Conservation (phyloP, 805 yeast genomes). For the Myxozyma melibiosi region DNA sequence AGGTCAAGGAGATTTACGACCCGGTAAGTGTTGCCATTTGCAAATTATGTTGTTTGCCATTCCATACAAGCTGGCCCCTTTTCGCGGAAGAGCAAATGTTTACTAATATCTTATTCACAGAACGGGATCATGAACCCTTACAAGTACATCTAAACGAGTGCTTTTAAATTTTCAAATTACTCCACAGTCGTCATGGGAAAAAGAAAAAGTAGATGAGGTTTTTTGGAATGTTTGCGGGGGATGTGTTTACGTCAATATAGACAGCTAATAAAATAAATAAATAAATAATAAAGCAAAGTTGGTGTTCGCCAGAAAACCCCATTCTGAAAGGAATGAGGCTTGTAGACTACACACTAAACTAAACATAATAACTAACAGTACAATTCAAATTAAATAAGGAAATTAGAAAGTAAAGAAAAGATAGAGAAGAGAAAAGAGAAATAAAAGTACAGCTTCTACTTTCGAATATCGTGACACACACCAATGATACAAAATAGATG, state of each 20-base stretch:
- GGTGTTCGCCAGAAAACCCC: too few relatives aligned
- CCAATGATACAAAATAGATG: too few relatives aligned
- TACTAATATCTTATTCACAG: not conserved
- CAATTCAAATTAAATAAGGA: not conserved
- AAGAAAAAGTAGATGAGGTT: not conserved
- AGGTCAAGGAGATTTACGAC: slow-evolving; percentile 78
- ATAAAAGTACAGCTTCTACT: not conserved
- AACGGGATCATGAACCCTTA: slow-evolving; percentile 92
- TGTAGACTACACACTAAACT: too few relatives aligned
- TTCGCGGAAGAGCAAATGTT: not conserved
- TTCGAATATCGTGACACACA: not conserved
- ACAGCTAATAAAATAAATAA: too few relatives aligned
- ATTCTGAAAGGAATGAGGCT: too few relatives aligned
- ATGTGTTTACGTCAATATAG: too few relatives aligned
- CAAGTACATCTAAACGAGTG: slow-evolving; percentile 63
- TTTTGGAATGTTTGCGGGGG: not conserved
- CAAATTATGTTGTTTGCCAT: not conserved
- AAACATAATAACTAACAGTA: too few relatives aligned
- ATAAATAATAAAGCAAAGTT: too few relatives aligned
- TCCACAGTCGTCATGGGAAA: not conserved
- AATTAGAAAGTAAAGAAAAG: not conserved
- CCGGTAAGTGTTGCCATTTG: slow-evolving; percentile 47
- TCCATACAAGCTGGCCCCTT: not conserved
- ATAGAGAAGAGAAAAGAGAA: not conserved
- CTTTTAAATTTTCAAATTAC: too few relatives aligned